Conservation (phyloP, 306 rosid species). For the Prinsepia uniflora region DNA sequence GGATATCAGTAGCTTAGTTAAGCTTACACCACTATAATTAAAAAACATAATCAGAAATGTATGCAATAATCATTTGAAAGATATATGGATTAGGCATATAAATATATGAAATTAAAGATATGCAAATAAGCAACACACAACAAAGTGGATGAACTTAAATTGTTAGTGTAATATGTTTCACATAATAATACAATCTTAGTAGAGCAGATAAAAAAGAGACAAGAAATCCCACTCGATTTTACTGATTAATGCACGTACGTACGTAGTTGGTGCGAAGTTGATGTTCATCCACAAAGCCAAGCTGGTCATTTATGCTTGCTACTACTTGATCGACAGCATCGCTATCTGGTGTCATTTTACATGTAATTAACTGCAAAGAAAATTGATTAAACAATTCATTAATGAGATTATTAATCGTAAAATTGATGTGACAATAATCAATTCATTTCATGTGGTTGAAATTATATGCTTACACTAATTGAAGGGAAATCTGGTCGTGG, state of each 20-base stretch:
- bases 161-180: conserved; percentile 13
- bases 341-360: conserved; percentile 10
- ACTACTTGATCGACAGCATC: neutral
- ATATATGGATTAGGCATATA: neutral
- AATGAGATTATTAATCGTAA: too few species aligned
- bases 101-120: neutral
- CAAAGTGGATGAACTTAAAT: neutral
- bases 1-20: conserved; percentile 20
- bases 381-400: too few species aligned
- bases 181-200: neutral
- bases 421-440: too few species aligned
- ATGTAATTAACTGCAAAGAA: conserved; percentile 8
- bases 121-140: conserved; percentile 6
- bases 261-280: neutral
- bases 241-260: neutral
- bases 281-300: conserved; percentile 7
- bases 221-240: conserved; percentile 5
- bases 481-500: conserved; percentile 76
- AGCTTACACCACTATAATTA: conserved; percentile 2
- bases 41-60: too few species aligned
- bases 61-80: too few species aligned
- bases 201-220: conserved; percentile 10
- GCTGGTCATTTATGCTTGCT: neutral
- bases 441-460: too few species aligned
- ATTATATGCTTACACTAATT: conserved; percentile 52